Evolutionary conservation across 2,329 filamentous ascomycete species (phyloP).

Genomic region (Chalaropsis ovoidea): DNA sequence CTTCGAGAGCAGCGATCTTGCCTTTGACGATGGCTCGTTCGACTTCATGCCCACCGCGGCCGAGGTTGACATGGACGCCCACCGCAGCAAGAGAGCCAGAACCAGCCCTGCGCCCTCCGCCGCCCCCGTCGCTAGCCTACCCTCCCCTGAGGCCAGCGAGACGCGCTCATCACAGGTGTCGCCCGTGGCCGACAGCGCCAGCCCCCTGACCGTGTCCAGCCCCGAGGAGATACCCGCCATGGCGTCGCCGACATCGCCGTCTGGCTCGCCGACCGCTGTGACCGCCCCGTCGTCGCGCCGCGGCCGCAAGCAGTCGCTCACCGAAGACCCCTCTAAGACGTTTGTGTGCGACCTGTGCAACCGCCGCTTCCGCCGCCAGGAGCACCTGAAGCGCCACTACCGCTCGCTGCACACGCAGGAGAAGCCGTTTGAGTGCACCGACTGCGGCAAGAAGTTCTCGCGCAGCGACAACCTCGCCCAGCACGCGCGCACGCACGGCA

Average conservation of each 20-base stretch:
- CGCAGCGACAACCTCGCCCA: slow-evolving; percentile 95
- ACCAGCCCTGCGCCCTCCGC: slow-evolving; percentile 33
- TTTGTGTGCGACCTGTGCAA: slow-evolving; percentile 96
- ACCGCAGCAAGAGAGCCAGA: slow-evolving; percentile 49
- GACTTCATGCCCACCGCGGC: slow-evolving; percentile 9
- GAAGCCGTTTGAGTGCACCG: slow-evolving; percentile 94
- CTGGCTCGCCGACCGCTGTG: slow-evolving; percentile 34
- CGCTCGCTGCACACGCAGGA: slow-evolving; percentile 96
- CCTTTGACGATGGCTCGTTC: slow-evolving; percentile 60
- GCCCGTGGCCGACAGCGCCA: not conserved
- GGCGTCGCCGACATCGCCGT: slow-evolving; percentile 33
- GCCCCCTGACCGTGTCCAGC: not conserved
- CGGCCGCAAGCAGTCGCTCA: slow-evolving; percentile 95
- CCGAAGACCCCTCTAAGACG: slow-evolving; percentile 95
- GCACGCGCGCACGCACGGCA: slow-evolving; percentile 87
- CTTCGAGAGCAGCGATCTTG: slow-evolving; percentile 67
- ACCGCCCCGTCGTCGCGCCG: slow-evolving; percentile 68
- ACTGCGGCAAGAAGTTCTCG: slow-evolving; percentile 99
- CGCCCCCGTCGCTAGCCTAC: not conserved
- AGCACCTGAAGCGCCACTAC: slow-evolving; percentile 97
- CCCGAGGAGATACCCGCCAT: slow-evolving; percentile 31
- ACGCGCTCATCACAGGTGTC: not conserved
- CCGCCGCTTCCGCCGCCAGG: slow-evolving; percentile 92
- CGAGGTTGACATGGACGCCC: slow-evolving; percentile 30
- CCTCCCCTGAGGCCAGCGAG: slow-evolving; percentile 26